Evolutionary conservation across 1,139 yeast genomes (phyloP), one percentile per base, ranked within the genome.

Genomic region (Scheffersomyces illinoinensis): DNA sequence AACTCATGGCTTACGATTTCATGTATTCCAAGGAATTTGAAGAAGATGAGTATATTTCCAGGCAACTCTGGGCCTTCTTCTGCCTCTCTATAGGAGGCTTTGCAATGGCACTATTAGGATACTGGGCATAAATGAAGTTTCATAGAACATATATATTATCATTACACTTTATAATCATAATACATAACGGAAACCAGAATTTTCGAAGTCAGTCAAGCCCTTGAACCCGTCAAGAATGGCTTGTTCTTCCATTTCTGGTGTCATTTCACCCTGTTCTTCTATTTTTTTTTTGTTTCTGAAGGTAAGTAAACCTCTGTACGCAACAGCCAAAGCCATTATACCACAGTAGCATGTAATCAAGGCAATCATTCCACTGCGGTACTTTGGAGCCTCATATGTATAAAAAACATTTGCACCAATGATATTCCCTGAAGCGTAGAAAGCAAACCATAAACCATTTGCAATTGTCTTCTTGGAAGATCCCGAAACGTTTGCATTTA

Each of bases 1-100:
- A 77, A 56, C 68, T 77, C 49, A 75, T 77, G 80, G 81, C 79
- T 3, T 73, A 74, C 56, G 81, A 77, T 55, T 76, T 77, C 62
- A 65, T 76, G 61, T 70, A 66, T 54, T 75, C 77, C 10, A 61
- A 62, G n/a, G 76, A 70, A 49, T 71, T 76, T 58, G 63, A 68
- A 57, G 67, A 65, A 4, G 65, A 63, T 18, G 57, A 59, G 4
- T 67, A 68, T 8, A 62, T 66, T 56, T 51, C 53, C n/a, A 64
- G 63, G 19, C 65, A 71, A 63, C 52, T 73, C 47, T 43, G 60
- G 14, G 80, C 76, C 1, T 74, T 64, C 59, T 54, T 70, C n/a
- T 66, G 65, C 54, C 63, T 69, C 53, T 53, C 60, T 39, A 53
- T 65, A 12, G 72, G 73, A 8, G 68, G 66, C 3, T 61, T 64